Conservation (phyloP, 164 flowering plant species). For the Stephania cephalantha region DNA sequence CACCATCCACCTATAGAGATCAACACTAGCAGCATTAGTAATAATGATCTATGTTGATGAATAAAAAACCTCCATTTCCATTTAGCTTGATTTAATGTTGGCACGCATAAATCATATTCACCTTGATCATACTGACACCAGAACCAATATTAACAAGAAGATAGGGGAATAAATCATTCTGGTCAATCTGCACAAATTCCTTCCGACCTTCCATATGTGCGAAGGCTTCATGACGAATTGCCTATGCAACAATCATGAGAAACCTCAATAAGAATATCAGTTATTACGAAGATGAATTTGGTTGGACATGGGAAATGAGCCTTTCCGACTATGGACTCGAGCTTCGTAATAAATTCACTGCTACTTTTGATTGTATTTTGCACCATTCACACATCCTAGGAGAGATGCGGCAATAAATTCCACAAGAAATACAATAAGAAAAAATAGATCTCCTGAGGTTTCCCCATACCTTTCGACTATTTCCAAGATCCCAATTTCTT, state of each 20-base stretch:
- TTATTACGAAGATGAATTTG: not conserved
- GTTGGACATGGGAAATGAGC: not conserved
- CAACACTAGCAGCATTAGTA: conserved; percentile 11
- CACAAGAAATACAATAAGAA: no score
- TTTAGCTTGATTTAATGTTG: not conserved
- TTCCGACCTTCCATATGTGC: conserved; percentile 95
- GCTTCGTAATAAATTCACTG: not conserved
- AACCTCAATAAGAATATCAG: not conserved
- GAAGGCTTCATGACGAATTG: conserved; percentile 99
- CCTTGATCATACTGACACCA: conserved; percentile 99
- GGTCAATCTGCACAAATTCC: conserved; percentile 96
- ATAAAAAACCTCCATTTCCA: not conserved
- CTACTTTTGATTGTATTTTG: no score
- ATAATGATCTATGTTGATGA: not conserved
- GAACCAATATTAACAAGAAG: conserved; percentile 96
- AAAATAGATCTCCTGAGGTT: no score
- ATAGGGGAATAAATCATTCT: conserved; percentile 84
- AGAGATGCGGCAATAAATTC: no score
- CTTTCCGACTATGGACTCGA: not conserved
- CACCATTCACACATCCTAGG: no score
- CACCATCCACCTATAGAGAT: conserved; percentile 78
- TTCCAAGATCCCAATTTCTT: no score
- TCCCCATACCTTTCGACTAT: no score
- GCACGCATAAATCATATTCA: conserved; percentile 17
- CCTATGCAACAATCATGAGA: conserved; percentile 35